Evolutionary conservation across 2,329 filamentous ascomycete species (phyloP), one percentile per base, ranked within the genome.

Genomic region (Penicillium palitans): DNA sequence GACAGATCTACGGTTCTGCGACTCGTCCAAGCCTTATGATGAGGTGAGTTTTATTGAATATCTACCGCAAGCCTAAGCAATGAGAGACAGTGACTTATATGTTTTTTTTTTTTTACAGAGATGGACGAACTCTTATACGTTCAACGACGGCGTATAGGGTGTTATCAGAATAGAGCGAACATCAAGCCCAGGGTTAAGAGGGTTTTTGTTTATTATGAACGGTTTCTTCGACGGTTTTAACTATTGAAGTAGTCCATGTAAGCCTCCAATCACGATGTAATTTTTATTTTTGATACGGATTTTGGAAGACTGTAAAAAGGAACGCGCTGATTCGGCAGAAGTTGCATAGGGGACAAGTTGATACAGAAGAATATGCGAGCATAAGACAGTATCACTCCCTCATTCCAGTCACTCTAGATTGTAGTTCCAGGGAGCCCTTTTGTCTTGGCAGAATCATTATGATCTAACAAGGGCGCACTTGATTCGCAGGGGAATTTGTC

Each of bases 1-100:
- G 0, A 85, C 83, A 2, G 83, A 85, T 65, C 63, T 86, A 51
- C 76, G 83, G 2, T 85, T 85, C 64, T 82, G 84, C 8, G 76
- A 85, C 61, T 75, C 77, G 5, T 79, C 78, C 7, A 78, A 77
- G 56, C 78, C 78, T 1, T 84, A 80, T 74, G 83, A 84, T 61
- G 79, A 72, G 66, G 72, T 73, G 54, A 5, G 55, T 49, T n/a
- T 39, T 10, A 15, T n/a, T 39, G 17, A 27, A 10, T 10, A n/a
- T 41, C 6, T 31, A 37, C 8, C 7, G 6, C 0, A 42, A 41
- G 13, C 9, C 10, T 25, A 27, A 6, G 9, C 2, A 19, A 9
- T 2, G 27, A 6, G 25, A 13, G 19, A 21, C 5, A 9, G 5
- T 40, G 33, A 21, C 50, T 44, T 9, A 53, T 55, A 58, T 21